phyloP scores from a whole-genome alignment of 345 rosid species.

The Murraya paniculata region DNA sequence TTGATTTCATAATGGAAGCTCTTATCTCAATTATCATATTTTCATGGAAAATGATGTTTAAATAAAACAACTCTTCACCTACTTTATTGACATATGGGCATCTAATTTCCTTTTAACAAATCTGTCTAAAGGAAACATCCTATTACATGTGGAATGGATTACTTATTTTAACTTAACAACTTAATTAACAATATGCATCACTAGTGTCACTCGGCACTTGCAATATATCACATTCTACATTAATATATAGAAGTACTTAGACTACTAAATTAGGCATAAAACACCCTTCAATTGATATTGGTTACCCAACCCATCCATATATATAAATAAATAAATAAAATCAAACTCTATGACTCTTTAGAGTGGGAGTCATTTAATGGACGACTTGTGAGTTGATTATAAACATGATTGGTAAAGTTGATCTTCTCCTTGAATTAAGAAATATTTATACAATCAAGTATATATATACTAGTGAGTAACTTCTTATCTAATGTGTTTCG shows the following conservation, averaged over 20 bases:
- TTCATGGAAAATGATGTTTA: not conserved
- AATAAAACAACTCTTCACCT: not conserved
- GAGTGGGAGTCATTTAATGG: slow-evolving; percentile 16
- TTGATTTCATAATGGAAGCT: not conserved
- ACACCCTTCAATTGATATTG: not conserved
- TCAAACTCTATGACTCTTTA: not conserved
- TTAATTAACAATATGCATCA: not conserved
- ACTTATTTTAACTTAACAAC: not conserved
- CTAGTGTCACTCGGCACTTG: not conserved
- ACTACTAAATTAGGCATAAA: not conserved
- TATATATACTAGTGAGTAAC: not conserved
- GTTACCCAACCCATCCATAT: slow-evolving; percentile 15
- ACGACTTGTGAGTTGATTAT: not conserved
- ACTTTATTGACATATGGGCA: not conserved
- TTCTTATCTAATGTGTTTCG: not conserved
- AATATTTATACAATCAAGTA: not conserved
- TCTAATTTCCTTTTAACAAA: not conserved
- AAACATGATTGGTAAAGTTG: not conserved
- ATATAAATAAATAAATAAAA: not conserved
- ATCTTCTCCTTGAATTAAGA: not conserved
- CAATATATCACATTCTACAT: not conserved
- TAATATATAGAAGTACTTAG: not conserved
- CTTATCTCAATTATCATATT: not conserved
- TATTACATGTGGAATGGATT: not conserved
- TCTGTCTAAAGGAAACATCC: not conserved